Percentiles rank a stretch among this genome's conserved stretches.
These are phyloP conservation scores for Helminthosporium solani DNA, from an alignment of 2,329 filamentous ascomycete genomes.

Conservation along the genomic window DNA sequence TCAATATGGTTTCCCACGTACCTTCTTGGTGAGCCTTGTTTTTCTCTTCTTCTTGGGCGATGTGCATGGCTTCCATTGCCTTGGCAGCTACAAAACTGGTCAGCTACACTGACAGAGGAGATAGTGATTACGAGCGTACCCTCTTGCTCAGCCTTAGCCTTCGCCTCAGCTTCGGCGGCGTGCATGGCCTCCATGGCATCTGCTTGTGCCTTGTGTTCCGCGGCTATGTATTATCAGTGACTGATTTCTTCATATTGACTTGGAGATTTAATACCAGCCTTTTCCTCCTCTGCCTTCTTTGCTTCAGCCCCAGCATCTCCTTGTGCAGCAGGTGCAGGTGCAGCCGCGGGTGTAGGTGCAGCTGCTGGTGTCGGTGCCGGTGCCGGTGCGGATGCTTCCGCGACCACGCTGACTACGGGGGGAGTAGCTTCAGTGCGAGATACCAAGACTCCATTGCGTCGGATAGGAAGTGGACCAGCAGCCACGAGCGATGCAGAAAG, in stretches of 20 bases:
- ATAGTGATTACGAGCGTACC: conserved; percentile 1
- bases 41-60: conserved; percentile 7
- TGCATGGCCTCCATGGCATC: conserved; percentile 19
- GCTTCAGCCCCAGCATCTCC: conserved; percentile 3
- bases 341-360: neutral
- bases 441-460: conserved; percentile 8
- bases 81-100: conserved; percentile 3
- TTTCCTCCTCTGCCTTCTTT: conserved; percentile 4
- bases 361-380: neutral
- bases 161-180: conserved; percentile 10
- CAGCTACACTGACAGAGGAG: neutral
- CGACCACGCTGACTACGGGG: neutral
- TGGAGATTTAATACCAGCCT: conserved; percentile 2
- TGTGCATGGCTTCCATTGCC: conserved; percentile 13
- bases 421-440: conserved; percentile 13
- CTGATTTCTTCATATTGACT: neutral
- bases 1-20: neutral
- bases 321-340: conserved; percentile 5
- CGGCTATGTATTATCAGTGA: conserved; percentile 4
- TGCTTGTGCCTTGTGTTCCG: conserved; percentile 12
- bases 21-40: conserved; percentile 13
- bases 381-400: neutral
- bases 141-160: conserved; percentile 12
- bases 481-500: conserved; percentile 20
- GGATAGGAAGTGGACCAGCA: conserved; percentile 23